Conservation (phyloP, 139 green algal genomes). For the Coelastrella sp. region DNA sequence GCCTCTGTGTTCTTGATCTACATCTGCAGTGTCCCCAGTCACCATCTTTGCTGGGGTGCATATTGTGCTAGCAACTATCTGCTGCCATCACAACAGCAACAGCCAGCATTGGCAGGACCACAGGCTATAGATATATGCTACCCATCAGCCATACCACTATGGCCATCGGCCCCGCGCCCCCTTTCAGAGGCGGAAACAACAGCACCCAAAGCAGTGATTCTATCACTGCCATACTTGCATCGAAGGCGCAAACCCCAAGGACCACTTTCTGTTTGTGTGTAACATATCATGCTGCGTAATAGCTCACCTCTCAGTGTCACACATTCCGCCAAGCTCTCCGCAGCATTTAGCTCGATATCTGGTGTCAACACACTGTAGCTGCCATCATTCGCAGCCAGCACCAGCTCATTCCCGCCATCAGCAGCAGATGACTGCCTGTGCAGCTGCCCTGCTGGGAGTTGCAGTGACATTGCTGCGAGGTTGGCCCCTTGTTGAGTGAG, state of each 20-base stretch:
- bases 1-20: background rate
- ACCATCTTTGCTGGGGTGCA: background rate
- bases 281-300: background rate
- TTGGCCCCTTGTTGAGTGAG: constrained; percentile 20
- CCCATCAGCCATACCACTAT: no score
- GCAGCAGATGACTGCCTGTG: background rate
- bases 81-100: background rate
- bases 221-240: no score
- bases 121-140: no score
- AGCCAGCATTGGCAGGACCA: background rate
- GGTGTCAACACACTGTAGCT: constrained; percentile 29
- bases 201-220: no score
- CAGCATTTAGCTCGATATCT: background rate
- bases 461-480: constrained; percentile 57
- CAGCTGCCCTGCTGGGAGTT: constrained; percentile 45
- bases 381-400: background rate
- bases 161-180: no score
- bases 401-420: background rate
- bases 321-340: constrained; percentile 38
- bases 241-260: no score
- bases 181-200: no score
- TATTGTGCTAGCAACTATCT: background rate
- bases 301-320: constrained; percentile 29
- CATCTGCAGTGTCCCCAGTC: background rate
- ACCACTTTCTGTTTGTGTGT: background rate